Percentiles rank a stretch among this genome's conserved stretches.
Conservation (phyloP, 441 rosid genomes). For the Erodium texanum region DNA sequence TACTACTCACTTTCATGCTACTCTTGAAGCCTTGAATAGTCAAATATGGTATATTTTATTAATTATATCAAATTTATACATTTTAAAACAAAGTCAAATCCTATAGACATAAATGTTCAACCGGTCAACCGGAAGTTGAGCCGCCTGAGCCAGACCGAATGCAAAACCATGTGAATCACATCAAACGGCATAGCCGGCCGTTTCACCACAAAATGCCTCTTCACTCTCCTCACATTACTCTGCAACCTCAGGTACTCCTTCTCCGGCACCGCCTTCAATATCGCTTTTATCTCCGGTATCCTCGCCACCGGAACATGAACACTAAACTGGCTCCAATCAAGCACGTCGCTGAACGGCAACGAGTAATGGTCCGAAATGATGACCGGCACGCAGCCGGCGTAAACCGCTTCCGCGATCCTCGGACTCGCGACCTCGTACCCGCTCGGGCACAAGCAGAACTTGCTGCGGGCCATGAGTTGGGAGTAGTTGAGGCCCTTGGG, state of each 20-base stretch:
- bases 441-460: slow-evolving; percentile 76
- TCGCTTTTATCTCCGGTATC: slow-evolving; percentile 50
- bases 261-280: slow-evolving; percentile 31
- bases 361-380: slow-evolving; percentile 55
- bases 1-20: too few relatives aligned
- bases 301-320: slow-evolving; percentile 40
- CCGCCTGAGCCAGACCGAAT: slow-evolving; percentile 75
- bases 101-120: background rate
- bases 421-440: slow-evolving; percentile 86
- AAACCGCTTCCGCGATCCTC: slow-evolving; percentile 48
- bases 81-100: background rate
- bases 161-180: slow-evolving; percentile 60
- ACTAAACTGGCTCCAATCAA: slow-evolving; percentile 56
- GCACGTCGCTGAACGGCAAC: slow-evolving; percentile 64
- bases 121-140: slow-evolving; percentile 36
- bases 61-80: background rate
- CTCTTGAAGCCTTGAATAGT: too few relatives aligned
- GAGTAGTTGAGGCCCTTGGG: slow-evolving; percentile 47
- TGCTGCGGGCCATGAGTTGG: slow-evolving; percentile 41
- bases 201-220: slow-evolving; percentile 54
- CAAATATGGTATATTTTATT: too few relatives aligned
- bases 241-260: slow-evolving; percentile 40
- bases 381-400: slow-evolving; percentile 68
- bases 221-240: slow-evolving; percentile 41
- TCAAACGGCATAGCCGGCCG: slow-evolving; percentile 64